Evolutionary conservation across 1,139 yeast genomes (phyloP).

Genomic region (Yamadazyma kanchanaburiensis): DNA sequence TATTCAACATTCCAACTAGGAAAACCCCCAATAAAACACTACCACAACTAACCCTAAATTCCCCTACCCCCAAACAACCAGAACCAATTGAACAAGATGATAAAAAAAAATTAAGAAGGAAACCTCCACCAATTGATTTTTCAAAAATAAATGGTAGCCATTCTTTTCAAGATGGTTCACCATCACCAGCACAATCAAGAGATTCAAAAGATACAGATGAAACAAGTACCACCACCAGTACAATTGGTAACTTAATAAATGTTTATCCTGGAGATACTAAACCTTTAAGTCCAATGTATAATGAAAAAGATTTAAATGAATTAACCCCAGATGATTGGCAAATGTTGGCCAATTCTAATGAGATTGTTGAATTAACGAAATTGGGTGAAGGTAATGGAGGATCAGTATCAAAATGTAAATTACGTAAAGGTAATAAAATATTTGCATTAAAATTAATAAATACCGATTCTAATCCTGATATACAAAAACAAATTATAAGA

Average conservation of each 20-base stretch:
- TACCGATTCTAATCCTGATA: slow-evolving; percentile 77
- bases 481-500: slow-evolving; percentile 78
- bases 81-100: slow-evolving; percentile 3
- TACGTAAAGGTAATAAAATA: slow-evolving; percentile 42
- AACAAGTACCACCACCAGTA: slow-evolving; percentile 1
- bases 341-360: slow-evolving; percentile 48
- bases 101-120: slow-evolving; percentile 26
- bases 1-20: slow-evolving; percentile 28
- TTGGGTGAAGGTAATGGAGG: slow-evolving; percentile 97
- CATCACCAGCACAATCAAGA: slow-evolving; percentile 7
- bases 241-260: not conserved
- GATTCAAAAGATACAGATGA: slow-evolving; percentile 6
- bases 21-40: too few species aligned
- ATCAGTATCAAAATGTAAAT: slow-evolving; percentile 69
- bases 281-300: slow-evolving; percentile 9
- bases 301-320: slow-evolving; percentile 40
- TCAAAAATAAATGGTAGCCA: slow-evolving; percentile 31
- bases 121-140: slow-evolving; percentile 46
- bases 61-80: slow-evolving; percentile 1
- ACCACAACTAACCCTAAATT: not conserved
- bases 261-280: slow-evolving; percentile 4
- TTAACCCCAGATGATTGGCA: slow-evolving; percentile 82
- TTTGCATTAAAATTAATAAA: slow-evolving; percentile 86
- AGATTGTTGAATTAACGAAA: slow-evolving; percentile 41
- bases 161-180: slow-evolving; percentile 11